Base-by-base conservation (phyloP, 768 basidiomycete species). In the Myochromella boudieri region DNA sequence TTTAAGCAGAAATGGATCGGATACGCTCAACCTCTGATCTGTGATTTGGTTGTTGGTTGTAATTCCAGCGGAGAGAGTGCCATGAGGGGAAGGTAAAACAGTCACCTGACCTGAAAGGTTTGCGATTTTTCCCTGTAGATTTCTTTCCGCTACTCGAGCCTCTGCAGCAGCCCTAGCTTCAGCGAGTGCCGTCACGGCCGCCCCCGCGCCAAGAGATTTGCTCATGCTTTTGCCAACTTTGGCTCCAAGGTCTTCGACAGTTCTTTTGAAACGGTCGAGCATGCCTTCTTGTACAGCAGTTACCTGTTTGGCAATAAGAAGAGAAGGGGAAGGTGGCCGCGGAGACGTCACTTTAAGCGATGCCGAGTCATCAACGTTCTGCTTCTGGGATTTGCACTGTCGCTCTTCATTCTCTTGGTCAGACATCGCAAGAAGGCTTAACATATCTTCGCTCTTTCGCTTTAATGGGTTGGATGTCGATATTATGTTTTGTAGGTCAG, bases 81-180 rank as follows among this genome's bases (percentile, higher is more conserved):
- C 39, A 17, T 53, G 50, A 17, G 49, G 25, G 29, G 51, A 36
- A 53, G 53, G 43, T 44, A 56, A 20, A 14, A 46, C 36, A 46
- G 49, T 38, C 9, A 47, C 40, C 17, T 28, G 36, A 10, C 46
- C 55, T 25, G 60, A 38, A 9, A 48, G 51, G 44, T 57, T 61
- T 22, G 60, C 62, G 49, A 60, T 59, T 38, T 71, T 66, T 24
- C 71, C 70, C 46, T 74, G 67, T 49, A 75, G 72, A 57, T 83
- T 77, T 47, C 85, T 68, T 60, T 88, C 78, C 1, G 81, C 85
- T 18, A 91, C 72, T 47, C 78, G 75, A 4, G 81, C 85, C 62
- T 90, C 84, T 6, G 87, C 85, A 32, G 77, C 75, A 49, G 83
- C 67, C 65, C 80, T 61, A 60, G 78, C 87, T 64, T 87, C 83